Conservation (phyloP, 1,139 yeast genomes). For the Yamadazyma taylorii region DNA sequence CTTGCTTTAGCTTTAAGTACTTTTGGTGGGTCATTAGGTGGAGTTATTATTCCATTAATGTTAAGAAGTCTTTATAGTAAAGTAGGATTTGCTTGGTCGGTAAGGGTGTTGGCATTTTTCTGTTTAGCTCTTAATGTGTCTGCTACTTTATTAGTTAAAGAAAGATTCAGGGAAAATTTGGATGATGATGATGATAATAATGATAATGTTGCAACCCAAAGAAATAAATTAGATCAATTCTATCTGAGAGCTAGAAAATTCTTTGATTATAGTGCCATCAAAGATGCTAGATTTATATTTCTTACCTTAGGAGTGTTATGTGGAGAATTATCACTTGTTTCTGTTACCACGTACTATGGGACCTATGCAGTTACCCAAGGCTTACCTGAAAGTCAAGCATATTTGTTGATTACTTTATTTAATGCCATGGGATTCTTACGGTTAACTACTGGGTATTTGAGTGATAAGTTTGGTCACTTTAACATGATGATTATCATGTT, state of each 20-base stretch:
- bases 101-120: conserved; percentile 34
- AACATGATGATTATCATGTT: conserved; percentile 51
- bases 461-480: conserved; percentile 55
- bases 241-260: background rate
- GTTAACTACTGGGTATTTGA: conserved; percentile 55
- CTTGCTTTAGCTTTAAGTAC: conserved; percentile 40
- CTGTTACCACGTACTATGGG: conserved; percentile 53
- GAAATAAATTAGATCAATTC: conserved; percentile 1
- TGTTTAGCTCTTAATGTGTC: conserved; percentile 29
- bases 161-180: conserved; percentile 28
- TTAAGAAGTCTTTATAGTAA: conserved; percentile 30
- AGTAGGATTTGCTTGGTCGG: conserved; percentile 40
- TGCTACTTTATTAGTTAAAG: conserved; percentile 46
- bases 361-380: conserved; percentile 58
- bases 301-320: conserved; percentile 38
- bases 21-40: conserved; percentile 42
- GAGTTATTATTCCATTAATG: conserved; percentile 36
- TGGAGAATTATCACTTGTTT: conserved; percentile 56
- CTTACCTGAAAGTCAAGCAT: conserved; percentile 50
- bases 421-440: conserved; percentile 57
- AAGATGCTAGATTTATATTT: conserved; percentile 22
- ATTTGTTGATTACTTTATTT: conserved; percentile 52
- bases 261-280: conserved; percentile 3
- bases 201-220: background rate
- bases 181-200: background rate